These are phyloP conservation scores for Leavenworthia alabamica DNA, from an alignment of 345 rosid genomes.

Conservation along the genomic window DNA sequence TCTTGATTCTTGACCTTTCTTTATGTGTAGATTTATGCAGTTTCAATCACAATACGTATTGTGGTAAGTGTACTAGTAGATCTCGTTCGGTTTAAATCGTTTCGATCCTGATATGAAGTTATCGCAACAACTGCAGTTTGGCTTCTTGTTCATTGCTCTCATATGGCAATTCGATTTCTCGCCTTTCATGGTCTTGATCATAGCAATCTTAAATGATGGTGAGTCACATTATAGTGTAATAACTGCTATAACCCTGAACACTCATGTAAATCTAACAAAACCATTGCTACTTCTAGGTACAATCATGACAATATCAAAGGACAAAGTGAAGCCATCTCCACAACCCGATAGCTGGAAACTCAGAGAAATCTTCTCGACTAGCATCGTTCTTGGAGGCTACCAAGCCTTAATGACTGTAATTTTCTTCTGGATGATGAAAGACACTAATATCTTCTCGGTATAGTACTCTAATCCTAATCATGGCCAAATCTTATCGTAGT, in stretches of 20 bases:
- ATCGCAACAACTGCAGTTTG: constrained; percentile 45
- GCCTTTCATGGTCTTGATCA: constrained; percentile 88
- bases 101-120: not conserved
- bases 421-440: constrained; percentile 79
- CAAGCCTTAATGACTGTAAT: constrained; percentile 72
- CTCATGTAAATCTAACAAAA: not conserved
- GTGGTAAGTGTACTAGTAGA: constrained; percentile 48
- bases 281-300: constrained; percentile 42
- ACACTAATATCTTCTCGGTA: constrained; percentile 71
- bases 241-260: not conserved
- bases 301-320: constrained; percentile 88
- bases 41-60: constrained; percentile 85
- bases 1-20: not conserved
- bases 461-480: constrained; percentile 15
- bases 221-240: constrained; percentile 8
- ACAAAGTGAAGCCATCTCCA: constrained; percentile 83
- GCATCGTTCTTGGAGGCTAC: constrained; percentile 77
- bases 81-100: not conserved
- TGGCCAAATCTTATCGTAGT: too few relatives aligned
- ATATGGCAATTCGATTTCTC: constrained; percentile 85
- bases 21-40: constrained; percentile 74
- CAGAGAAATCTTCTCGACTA: constrained; percentile 70
- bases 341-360: constrained; percentile 92
- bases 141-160: constrained; percentile 81
- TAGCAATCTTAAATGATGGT: constrained; percentile 90